These are phyloP conservation scores for Zygotorulaspora danielsina DNA, from an alignment of 805 yeast species.

Conservation along the genomic window DNA sequence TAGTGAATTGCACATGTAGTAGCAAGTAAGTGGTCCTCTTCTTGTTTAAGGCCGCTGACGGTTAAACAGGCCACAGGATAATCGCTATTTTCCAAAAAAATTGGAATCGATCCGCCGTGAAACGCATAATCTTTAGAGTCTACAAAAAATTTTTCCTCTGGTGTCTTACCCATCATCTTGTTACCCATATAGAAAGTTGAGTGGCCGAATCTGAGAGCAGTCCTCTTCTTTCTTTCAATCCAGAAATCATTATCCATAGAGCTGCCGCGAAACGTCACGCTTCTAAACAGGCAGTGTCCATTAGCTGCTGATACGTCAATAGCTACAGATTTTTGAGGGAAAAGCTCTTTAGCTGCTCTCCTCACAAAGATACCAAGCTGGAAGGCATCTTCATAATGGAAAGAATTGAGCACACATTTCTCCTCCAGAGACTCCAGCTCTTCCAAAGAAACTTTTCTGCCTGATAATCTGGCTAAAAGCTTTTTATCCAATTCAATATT, in stretches of 20 bases:
- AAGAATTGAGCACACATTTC: constrained; percentile 10
- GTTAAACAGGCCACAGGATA: constrained; percentile 47
- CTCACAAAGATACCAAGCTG: constrained; percentile 43
- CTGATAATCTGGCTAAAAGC: constrained; percentile 6
- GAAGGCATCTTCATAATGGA: constrained; percentile 42
- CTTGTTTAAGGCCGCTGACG: constrained; percentile 53
- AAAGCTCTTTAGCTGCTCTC: constrained; percentile 30
- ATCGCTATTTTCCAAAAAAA: constrained; percentile 35
- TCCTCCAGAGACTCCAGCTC: constrained; percentile 9
- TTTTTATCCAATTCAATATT: constrained; percentile 7
- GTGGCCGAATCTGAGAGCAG: constrained; percentile 45
- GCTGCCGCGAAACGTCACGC: constrained; percentile 36
- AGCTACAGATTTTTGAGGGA: constrained; percentile 38
- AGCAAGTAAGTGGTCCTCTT: constrained; percentile 51
- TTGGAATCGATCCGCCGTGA: constrained; percentile 57
- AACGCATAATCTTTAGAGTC: constrained; percentile 44
- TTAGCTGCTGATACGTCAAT: constrained; percentile 45
- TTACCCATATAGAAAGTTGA: constrained; percentile 48
- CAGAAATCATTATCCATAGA: constrained; percentile 51
- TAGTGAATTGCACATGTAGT: constrained; percentile 18
- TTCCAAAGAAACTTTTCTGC: constrained; percentile 7
- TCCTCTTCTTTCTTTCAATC: constrained; percentile 47
- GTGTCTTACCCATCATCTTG: constrained; percentile 36
- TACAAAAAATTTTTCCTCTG: constrained; percentile 40
- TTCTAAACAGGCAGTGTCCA: constrained; percentile 47